Evolutionary conservation across 768 basidiomycete genomes (phyloP).

Genomic region (Panellus pusillus): DNA sequence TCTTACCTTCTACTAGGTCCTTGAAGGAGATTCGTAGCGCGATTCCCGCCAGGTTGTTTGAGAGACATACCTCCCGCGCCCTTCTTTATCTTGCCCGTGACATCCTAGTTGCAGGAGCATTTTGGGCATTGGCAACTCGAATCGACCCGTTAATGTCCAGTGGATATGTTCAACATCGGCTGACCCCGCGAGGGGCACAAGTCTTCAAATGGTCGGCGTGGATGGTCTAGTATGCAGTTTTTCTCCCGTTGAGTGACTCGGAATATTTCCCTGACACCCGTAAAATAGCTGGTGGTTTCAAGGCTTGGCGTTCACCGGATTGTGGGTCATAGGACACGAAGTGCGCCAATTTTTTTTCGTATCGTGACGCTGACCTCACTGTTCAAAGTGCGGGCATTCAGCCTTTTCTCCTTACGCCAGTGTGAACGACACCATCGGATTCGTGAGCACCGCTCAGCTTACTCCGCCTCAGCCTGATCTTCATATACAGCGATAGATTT

Average conservation of each 20-base stretch:
- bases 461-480: neutral
- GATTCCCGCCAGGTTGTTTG: neutral
- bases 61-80: neutral
- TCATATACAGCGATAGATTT: neutral
- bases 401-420: neutral
- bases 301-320: neutral
- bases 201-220: conserved; percentile 1
- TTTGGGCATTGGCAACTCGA: neutral
- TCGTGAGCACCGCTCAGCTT: neutral
- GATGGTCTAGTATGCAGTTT: conserved; percentile 1
- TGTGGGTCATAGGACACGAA: conserved; percentile 5
- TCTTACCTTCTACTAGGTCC: neutral
- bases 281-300: conserved; percentile 3
- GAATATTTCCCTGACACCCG: neutral
- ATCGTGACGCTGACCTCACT: neutral
- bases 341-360: neutral
- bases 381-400: conserved; percentile 1
- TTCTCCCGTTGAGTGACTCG: neutral
- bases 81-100: conserved; percentile 2
- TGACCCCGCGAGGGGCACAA: conserved; percentile 1
- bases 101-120: neutral
- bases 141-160: neutral
- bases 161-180: neutral
- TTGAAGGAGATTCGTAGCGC: conserved; percentile 7
- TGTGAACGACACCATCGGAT: neutral